Base-by-base conservation (phyloP, 2,329 filamentous ascomycete genomes). In the Epichloe coenophiala region DNA sequence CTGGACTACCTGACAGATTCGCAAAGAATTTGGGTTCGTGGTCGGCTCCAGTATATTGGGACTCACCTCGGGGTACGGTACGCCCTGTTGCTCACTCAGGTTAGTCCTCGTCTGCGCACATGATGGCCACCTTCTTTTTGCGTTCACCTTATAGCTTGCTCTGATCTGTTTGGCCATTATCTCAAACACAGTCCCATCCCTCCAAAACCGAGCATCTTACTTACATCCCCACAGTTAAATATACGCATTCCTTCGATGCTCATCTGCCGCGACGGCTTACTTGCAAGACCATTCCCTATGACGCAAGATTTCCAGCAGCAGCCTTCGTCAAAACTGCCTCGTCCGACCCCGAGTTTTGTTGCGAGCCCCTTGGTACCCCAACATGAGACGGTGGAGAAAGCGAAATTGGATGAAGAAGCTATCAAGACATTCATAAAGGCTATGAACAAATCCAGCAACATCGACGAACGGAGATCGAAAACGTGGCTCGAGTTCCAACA, bases 171-270 rank as follows among this genome's bases (percentile, higher is more conserved):
- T 36, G 27, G 15, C 27, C 40, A 42, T 42, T 27, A 19, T 8
- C n/a, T 39, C 38, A 15, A 3, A 7, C 23, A 7, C 8, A 17
- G 8, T 31, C 17, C 44, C 41, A 15, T 33, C 21, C 21, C 4
- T 38, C 11, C 15, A 51, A 46, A 3, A 23, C 15, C 13, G 2
- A 31, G 1, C n/a, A 23, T 12, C 45, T 47, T 5, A 47, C 15
- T 13, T 33, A 11, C 7, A 17, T 31, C 6, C 36, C 9, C 15
- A n/a, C 47, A 80, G 77, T 68, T 80, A 48, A 71, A 77, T 59
- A 63, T 81, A 48, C 76, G 79, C 23, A 69, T 81, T 17, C 79
- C 80, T 2, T 81, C 77, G 1, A 81, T 82, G 78, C 69, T 81
- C 54, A 80, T 83, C 60, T 71, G 69, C 31, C 66, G 72, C 37